Evolutionary conservation across 2,329 filamentous ascomycete species (phyloP).

Genomic region (Trichocomaceae sp.): DNA sequence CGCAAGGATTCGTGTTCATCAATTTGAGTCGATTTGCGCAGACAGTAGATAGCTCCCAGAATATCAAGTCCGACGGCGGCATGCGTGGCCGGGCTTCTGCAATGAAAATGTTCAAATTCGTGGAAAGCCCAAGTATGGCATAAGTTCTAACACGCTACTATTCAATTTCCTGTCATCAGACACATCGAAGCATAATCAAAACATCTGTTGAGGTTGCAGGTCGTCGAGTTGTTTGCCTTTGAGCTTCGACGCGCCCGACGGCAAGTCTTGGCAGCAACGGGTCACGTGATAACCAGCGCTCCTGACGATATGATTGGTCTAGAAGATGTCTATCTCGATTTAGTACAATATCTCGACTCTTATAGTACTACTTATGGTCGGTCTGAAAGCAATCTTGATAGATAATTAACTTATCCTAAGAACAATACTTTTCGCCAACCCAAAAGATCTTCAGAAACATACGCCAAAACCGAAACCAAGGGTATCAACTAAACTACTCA

Average conservation of each 20-base stretch:
- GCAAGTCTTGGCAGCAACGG: neutral
- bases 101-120: neutral
- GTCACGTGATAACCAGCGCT: conserved; percentile 16
- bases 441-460: neutral
- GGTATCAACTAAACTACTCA: conserved; percentile 11
- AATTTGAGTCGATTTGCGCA: neutral
- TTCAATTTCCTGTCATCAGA: neutral
- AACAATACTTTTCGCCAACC: neutral
- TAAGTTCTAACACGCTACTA: neutral
- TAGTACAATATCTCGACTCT: too few relatives aligned
- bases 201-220: neutral
- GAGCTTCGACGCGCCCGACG: neutral
- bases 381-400: too few relatives aligned
- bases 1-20: neutral
- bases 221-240: neutral
- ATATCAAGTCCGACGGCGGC: neutral
- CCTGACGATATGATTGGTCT: conserved; percentile 9
- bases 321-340: neutral
- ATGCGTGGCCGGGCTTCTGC: neutral
- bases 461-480: neutral
- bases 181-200: neutral
- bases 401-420: neutral
- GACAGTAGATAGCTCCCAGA: neutral
- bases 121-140: too few relatives aligned
- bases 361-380: too few relatives aligned